These are phyloP conservation scores for Penicillium cinerascens DNA, from an alignment of 495 filamentous ascomycete species.

Conservation along the genomic window DNA sequence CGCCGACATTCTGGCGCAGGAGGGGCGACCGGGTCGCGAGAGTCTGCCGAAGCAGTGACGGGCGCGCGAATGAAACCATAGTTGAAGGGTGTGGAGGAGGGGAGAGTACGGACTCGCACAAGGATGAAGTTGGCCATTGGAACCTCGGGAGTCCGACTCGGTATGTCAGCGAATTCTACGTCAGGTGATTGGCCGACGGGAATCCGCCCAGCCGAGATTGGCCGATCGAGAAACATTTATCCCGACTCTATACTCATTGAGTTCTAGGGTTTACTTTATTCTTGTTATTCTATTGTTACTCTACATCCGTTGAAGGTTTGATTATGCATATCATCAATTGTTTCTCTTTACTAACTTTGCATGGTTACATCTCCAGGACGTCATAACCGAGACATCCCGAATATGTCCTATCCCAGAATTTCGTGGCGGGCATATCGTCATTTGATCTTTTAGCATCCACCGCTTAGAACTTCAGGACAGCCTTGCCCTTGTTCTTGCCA, in stretches of 20 bases:
- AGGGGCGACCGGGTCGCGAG: slow-evolving; percentile 40
- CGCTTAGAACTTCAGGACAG: slow-evolving; percentile 67
- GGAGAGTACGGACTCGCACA: slow-evolving; percentile 23
- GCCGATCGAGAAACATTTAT: slow-evolving; percentile 27
- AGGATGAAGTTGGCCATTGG: slow-evolving; percentile 40
- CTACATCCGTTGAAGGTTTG: background rate
- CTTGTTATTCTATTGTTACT: background rate
- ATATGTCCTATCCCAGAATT: background rate
- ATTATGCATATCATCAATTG: background rate
- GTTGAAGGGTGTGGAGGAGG: slow-evolving; percentile 20
- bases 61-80: slow-evolving; percentile 46
- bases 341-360: background rate
- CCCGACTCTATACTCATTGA: background rate
- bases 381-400: slow-evolving; percentile 10
- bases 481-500: slow-evolving; percentile 92
- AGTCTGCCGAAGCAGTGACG: slow-evolving; percentile 37
- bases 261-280: background rate
- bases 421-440: slow-evolving; percentile 12
- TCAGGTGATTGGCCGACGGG: slow-evolving; percentile 40
- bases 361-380: background rate
- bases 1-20: slow-evolving; percentile 37
- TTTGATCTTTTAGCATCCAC: slow-evolving; percentile 3
- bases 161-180: slow-evolving; percentile 43
- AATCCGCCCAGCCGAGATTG: slow-evolving; percentile 45
- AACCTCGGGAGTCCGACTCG: slow-evolving; percentile 46